Conservation (phyloP, 192 early-diverging fungal species). For the Podila horticola region DNA sequence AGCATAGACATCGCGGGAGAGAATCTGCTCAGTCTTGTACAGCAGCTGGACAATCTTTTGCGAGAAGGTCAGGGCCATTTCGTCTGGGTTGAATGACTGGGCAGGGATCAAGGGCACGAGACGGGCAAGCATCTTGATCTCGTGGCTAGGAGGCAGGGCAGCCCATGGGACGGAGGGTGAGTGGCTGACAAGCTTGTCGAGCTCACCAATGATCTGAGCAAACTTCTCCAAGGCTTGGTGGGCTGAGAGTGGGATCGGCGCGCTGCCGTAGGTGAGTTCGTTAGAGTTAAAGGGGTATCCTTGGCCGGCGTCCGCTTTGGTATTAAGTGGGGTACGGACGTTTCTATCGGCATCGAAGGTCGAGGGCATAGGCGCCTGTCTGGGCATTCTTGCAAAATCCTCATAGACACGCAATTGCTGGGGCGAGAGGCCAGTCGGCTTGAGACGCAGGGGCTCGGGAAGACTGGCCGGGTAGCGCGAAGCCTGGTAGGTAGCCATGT, state of each 20-base stretch:
- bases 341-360: conserved; percentile 41
- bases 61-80: conserved; percentile 85
- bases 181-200: conserved; percentile 79
- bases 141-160: conserved; percentile 81
- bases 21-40: conserved; percentile 79
- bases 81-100: conserved; percentile 79
- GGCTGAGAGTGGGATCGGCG: conserved; percentile 48
- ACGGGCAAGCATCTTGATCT: conserved; percentile 75
- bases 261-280: conserved; percentile 22
- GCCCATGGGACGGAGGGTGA: conserved; percentile 64
- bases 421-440: conserved; percentile 80
- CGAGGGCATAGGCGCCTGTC: conserved; percentile 63
- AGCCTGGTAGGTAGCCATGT: conserved; percentile 79
- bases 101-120: conserved; percentile 80
- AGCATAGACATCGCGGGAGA: conserved; percentile 87
- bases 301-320: conserved; percentile 27
- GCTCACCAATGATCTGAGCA: conserved; percentile 71
- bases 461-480: conserved; percentile 86
- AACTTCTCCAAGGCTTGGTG: conserved; percentile 72
- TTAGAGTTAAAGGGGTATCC: conserved; percentile 35
- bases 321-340: conserved; percentile 39
- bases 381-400: conserved; percentile 79
- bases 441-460: conserved; percentile 88
- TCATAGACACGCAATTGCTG: conserved; percentile 89
- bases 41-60: conserved; percentile 89